Evolutionary conservation across 306 rosid species (phyloP).

Genomic region (Hippophae rhamnoides): DNA sequence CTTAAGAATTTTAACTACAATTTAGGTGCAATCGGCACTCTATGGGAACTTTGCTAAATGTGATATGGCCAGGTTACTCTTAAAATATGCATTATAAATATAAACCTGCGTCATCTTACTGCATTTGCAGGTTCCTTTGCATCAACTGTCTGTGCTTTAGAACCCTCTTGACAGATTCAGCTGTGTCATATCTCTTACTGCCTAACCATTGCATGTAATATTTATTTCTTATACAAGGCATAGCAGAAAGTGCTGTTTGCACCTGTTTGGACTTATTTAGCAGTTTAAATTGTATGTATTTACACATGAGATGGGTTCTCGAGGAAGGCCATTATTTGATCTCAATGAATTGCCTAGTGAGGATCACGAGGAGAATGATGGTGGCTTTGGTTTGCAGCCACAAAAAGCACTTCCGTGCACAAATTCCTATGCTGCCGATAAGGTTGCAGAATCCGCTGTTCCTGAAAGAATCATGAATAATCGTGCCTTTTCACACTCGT

Average conservation of each 20-base stretch:
- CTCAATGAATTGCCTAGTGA: constrained; percentile 92
- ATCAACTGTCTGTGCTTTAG: neutral
- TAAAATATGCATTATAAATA: no score
- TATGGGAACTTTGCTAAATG: no score
- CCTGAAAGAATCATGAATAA: constrained; percentile 57
- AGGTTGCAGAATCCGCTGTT: constrained; percentile 39
- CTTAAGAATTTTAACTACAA: neutral
- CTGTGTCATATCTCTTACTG: neutral
- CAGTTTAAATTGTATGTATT: constrained; percentile 52
- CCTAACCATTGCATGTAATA: constrained; percentile 41
- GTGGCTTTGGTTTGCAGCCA: constrained; percentile 40
- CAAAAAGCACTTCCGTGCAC: constrained; percentile 63
- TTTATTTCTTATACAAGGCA: constrained; percentile 23
- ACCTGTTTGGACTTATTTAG: constrained; percentile 13
- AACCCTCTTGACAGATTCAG: neutral
- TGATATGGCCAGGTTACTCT: no score
- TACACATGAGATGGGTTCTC: constrained; percentile 93
- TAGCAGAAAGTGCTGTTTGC: constrained; percentile 14
- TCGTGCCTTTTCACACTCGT: constrained; percentile 70
- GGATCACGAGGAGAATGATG: constrained; percentile 63
- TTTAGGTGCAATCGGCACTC: no score
- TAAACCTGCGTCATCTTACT: neutral
- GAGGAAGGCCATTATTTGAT: constrained; percentile 85
- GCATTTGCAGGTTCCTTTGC: neutral
- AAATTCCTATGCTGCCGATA: constrained; percentile 39